Evolutionary conservation across 2,329 filamentous ascomycete genomes (phyloP).

Genomic region (Colletotrichum eleusines): DNA sequence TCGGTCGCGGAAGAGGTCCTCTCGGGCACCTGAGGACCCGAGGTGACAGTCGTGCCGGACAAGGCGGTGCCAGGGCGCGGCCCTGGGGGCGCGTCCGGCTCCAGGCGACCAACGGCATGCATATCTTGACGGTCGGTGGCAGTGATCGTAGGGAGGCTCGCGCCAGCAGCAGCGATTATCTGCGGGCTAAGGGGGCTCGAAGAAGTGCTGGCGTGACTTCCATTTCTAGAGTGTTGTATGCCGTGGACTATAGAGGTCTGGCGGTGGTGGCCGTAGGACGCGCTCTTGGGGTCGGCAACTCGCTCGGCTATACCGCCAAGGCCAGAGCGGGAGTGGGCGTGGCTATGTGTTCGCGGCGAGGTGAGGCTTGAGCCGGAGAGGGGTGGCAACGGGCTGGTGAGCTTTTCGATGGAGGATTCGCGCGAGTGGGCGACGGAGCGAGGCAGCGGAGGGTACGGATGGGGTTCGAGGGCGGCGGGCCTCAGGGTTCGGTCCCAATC

Average conservation of each 20-base stretch:
- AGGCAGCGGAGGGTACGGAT: constrained; percentile 46
- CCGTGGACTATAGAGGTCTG: constrained; percentile 98
- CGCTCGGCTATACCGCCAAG: constrained; percentile 62
- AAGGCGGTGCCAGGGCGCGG: constrained; percentile 62
- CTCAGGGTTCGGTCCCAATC: constrained; percentile 66
- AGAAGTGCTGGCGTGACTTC: constrained; percentile 83
- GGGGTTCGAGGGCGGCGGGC: constrained; percentile 57
- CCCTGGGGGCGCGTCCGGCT: constrained; percentile 55
- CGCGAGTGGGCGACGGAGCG: constrained; percentile 65
- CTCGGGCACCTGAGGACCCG: constrained; percentile 54
- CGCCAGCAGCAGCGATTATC: constrained; percentile 79
- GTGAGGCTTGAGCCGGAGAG: constrained; percentile 46
- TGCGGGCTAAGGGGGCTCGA: constrained; percentile 90
- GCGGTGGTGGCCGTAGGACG: constrained; percentile 85
- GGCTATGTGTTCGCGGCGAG: constrained; percentile 55
- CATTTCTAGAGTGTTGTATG: constrained; percentile 91
- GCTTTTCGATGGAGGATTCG: constrained; percentile 70
- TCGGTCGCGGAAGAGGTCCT: constrained; percentile 62
- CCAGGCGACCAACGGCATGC: constrained; percentile 60
- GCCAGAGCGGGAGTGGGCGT: constrained; percentile 55
- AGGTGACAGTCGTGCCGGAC: constrained; percentile 56
- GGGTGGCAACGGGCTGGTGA: constrained; percentile 47
- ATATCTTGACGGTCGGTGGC: constrained; percentile 67
- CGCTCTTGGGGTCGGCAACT: constrained; percentile 66
- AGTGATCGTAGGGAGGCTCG: constrained; percentile 59